A percentile compares a stretch with the other conserved stretches of the same genome.
Conservation (phyloP, 179 eudicot species). For the Beta macrorhiza region DNA sequence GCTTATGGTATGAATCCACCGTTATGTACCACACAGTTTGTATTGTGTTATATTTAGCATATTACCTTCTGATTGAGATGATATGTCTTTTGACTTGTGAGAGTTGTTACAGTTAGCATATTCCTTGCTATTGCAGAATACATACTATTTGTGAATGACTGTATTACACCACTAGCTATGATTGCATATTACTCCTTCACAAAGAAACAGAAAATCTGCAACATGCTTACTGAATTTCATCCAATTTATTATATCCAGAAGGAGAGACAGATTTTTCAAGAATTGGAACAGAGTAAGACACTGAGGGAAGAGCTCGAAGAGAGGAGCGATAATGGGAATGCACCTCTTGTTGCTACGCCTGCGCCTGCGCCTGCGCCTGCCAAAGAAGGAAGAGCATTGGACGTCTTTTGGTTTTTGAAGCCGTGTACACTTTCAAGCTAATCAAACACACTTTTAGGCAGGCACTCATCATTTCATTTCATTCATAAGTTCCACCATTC, state of each 20-base stretch:
- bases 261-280: slow-evolving; percentile 64
- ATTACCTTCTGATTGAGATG: not conserved
- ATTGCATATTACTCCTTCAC: no score
- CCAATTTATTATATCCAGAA: slow-evolving; percentile 8
- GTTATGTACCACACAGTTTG: not conserved
- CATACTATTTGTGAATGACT: no score
- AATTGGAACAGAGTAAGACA: slow-evolving; percentile 36
- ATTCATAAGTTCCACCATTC: not conserved
- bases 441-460: not conserved
- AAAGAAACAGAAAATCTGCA: no score
- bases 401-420: slow-evolving; percentile 84
- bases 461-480: slow-evolving; percentile 3
- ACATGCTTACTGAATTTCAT: not conserved
- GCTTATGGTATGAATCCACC: slow-evolving; percentile 45
- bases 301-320: slow-evolving; percentile 30
- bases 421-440: slow-evolving; percentile 71
- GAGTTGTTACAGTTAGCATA: not conserved
- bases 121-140: not conserved
- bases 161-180: no score
- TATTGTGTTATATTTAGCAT: not conserved
- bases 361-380: slow-evolving; percentile 25
- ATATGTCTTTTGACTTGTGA: no score
- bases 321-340: slow-evolving; percentile 24
- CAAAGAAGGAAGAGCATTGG: slow-evolving; percentile 55
- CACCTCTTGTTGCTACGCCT: slow-evolving; percentile 18